phyloP scores from a whole-genome alignment of 805 yeast species.

The Scheffersomyces stipitis region DNA sequence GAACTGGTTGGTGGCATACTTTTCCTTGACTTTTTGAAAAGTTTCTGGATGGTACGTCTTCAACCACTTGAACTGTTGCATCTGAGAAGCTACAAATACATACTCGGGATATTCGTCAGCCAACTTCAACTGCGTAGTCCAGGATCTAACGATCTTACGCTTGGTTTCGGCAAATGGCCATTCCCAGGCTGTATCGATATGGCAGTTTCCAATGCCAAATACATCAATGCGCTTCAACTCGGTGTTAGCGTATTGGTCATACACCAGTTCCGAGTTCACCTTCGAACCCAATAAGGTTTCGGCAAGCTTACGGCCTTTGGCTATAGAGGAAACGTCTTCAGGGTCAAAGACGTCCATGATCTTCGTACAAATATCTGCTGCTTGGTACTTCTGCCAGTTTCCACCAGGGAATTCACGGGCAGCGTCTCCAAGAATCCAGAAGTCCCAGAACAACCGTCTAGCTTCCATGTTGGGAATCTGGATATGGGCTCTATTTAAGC shows the following conservation, averaged over 20 bases:
- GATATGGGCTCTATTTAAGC: constrained; percentile 68
- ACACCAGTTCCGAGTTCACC: constrained; percentile 66
- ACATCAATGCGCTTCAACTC: constrained; percentile 52
- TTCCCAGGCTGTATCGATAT: constrained; percentile 97
- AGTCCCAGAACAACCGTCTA: constrained; percentile 73
- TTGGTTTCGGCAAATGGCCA: constrained; percentile 99
- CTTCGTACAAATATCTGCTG: constrained; percentile 73
- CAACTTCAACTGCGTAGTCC: constrained; percentile 89
- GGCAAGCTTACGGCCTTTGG: constrained; percentile 67
- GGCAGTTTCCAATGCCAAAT: constrained; percentile 90
- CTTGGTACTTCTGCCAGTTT: constrained; percentile 80
- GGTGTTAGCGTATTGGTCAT: constrained; percentile 34
- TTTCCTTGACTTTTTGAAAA: constrained; percentile 61
- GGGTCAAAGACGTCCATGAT: constrained; percentile 86
- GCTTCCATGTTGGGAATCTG: constrained; percentile 82
- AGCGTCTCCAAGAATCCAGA: constrained; percentile 86
- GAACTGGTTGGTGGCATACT: constrained; percentile 70
- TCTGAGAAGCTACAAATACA: constrained; percentile 92
- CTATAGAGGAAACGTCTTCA: constrained; percentile 55
- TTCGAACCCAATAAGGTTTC: constrained; percentile 61
- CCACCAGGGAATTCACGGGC: constrained; percentile 79
- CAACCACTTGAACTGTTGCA: constrained; percentile 94
- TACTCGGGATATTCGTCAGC: constrained; percentile 91
- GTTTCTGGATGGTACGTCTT: constrained; percentile 82
- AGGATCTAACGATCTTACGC: constrained; percentile 87